Base-by-base conservation (phyloP, 129 eudicot genomes). In the Calendula officinalis region DNA sequence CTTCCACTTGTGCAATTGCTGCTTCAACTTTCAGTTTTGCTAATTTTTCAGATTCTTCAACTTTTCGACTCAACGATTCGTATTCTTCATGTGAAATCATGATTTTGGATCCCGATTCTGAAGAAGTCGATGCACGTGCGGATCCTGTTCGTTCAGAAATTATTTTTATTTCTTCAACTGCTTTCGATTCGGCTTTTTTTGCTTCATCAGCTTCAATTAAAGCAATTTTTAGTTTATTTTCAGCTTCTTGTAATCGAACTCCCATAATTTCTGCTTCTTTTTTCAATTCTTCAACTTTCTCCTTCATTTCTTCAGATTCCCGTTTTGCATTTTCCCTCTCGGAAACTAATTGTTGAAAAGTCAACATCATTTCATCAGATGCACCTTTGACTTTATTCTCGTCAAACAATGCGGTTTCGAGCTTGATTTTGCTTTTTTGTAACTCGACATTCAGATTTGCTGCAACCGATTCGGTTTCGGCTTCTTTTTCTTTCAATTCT, bases 1-100 rank as follows among this genome's bases (percentile, higher is more conserved):
- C 97, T 54, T 89, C 99, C 58, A 77, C 97, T 63, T 88, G 99
- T 17, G 99, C 97, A 80, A 84, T 68, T 7, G 99, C 99, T 11
- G 99, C 99, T 6, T 74, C 95, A 34, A 94, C 95, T 68, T 80
- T 94, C 84, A 94, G 79, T 6, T 67, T 86, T 6, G 97, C 79
- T 9, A 94, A 54, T 56, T 79, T 85, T 37, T 81, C 88, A 1
- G 97, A 82, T 68, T 86, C 99, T 40, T 76, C 89, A 33, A 81
- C 95, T 53, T 88, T 94, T n/a, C 87, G 59, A 65, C 86, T 86
- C 67, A 94, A 60, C 2, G 90, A 78, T 75, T 88, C 86, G n/a
- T 77, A 88, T 65, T 94, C 97, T 41, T 88, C 99, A 63, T 69
- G 74, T 2, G 99, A 94, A 6, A 94, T 66, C 6, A 76, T 81